A percentile compares a stretch with the other conserved stretches of the same genome.
phyloP scores from a whole-genome alignment of 2,329 filamentous ascomycete species.

The Sporothrix pallida region DNA sequence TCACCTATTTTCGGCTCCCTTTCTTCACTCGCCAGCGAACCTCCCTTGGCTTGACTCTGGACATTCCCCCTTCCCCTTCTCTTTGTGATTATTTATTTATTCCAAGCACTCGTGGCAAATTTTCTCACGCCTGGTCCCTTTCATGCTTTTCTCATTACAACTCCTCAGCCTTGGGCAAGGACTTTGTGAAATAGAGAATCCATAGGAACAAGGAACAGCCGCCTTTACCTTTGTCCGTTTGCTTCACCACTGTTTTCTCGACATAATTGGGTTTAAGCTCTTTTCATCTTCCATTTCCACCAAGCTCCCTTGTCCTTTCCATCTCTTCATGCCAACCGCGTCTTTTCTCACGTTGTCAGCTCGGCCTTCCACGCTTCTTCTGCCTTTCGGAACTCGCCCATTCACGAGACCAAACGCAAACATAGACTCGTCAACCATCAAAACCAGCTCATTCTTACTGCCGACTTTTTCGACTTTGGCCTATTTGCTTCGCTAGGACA shows the following conservation, averaged over 20 bases:
- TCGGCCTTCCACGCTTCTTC: not conserved
- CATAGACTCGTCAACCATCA: not conserved
- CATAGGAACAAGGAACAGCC: not conserved
- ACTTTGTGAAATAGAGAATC: not conserved
- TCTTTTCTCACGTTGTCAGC: not conserved
- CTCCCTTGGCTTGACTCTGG: not conserved
- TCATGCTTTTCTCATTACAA: not conserved
- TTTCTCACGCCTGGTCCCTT: not conserved
- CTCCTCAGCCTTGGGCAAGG: not conserved
- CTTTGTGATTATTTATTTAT: not conserved
- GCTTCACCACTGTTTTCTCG: not conserved
- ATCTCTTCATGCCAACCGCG: not conserved
- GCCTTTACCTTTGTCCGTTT: not conserved
- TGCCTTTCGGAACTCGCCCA: not conserved
- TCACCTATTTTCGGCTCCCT: not conserved
- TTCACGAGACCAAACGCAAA: not conserved
- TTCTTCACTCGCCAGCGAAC: not conserved
- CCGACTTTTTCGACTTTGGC: constrained; percentile 11
- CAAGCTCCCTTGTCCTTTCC: not conserved
- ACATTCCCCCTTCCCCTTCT: not conserved
- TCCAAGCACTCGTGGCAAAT: not conserved
- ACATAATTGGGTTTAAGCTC: not conserved
- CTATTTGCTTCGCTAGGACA: constrained; percentile 5
- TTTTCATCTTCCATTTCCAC: not conserved
- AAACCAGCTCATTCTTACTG: not conserved